Evolutionary conservation across 192 early-diverging fungal species (phyloP).

Genomic region (Podila clonocystis): DNA sequence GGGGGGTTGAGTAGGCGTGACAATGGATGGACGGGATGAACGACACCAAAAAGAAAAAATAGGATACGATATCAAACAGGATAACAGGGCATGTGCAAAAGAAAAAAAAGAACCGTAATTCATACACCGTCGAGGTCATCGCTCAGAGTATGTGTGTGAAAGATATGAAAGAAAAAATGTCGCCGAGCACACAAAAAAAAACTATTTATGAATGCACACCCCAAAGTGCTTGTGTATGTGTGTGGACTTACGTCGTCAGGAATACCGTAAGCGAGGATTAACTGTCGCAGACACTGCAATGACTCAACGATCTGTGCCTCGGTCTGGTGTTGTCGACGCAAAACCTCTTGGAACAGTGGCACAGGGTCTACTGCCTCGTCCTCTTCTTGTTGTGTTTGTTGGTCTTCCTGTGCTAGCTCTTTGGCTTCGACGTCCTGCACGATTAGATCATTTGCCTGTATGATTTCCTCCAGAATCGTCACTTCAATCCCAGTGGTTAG

Average conservation of each 20-base stretch:
- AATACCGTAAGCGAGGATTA: conserved; percentile 70
- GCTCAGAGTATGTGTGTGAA: neutral
- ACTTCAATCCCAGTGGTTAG: neutral
- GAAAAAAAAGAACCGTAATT: neutral
- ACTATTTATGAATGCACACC: conserved; percentile 3
- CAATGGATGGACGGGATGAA: neutral
- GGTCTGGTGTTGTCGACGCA: conserved; percentile 60
- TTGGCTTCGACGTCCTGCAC: neutral
- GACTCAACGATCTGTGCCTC: conserved; percentile 66
- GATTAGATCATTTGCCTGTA: neutral
- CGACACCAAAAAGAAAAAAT: neutral
- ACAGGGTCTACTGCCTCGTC: conserved; percentile 12
- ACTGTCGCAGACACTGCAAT: conserved; percentile 60
- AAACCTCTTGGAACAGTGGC: conserved; percentile 54
- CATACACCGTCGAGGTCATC: neutral
- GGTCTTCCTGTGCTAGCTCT: neutral
- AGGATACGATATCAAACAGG: neutral
- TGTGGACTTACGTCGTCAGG: conserved; percentile 53
- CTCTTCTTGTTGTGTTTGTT: neutral
- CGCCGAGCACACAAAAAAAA: neutral
- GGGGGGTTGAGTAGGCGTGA: neutral
- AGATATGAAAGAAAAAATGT: conserved; percentile 1
- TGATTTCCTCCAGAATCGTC: neutral
- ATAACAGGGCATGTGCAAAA: neutral
- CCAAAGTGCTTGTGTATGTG: neutral